phyloP scores from a whole-genome alignment of 192 early-diverging fungal species.

The Geosiphon pyriformis region DNA sequence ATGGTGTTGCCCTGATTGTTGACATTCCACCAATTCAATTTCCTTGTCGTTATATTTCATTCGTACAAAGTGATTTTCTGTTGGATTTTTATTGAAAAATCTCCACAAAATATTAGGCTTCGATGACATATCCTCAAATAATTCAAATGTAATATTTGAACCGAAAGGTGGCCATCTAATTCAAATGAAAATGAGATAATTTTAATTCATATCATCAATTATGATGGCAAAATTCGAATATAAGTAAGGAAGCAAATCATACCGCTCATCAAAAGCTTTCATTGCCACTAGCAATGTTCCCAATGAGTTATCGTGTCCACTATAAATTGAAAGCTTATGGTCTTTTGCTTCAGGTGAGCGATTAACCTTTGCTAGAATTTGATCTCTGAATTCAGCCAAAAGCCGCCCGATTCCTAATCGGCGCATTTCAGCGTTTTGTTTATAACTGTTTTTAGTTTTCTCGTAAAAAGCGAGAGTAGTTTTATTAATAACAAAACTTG shows the following conservation, averaged over 20 bases:
- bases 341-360: slow-evolving; percentile 23
- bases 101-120: background rate
- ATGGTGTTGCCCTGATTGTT: slow-evolving; percentile 27
- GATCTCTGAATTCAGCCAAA: slow-evolving; percentile 33
- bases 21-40: slow-evolving; percentile 31
- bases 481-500: too few species aligned
- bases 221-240: too few species aligned
- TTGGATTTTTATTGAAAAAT: background rate
- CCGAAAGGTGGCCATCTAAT: slow-evolving; percentile 41
- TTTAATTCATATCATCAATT: too few species aligned
- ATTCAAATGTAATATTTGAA: slow-evolving; percentile 34
- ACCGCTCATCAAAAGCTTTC: slow-evolving; percentile 29
- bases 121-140: slow-evolving; percentile 35
- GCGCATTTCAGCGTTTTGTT: slow-evolving; percentile 27
- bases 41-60: slow-evolving; percentile 33
- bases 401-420: slow-evolving; percentile 33
- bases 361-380: slow-evolving; percentile 27
- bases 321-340: slow-evolving; percentile 33
- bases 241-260: too few species aligned
- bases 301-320: slow-evolving; percentile 40
- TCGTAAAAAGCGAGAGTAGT: too few species aligned
- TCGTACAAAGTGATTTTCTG: slow-evolving; percentile 31
- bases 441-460: background rate
- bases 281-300: slow-evolving; percentile 32
- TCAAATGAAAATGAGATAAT: too few species aligned